Evolutionary conservation across 2,329 filamentous ascomycete species (phyloP), one percentile per base, ranked within the genome.

Genomic region (Fusarium sp.): DNA sequence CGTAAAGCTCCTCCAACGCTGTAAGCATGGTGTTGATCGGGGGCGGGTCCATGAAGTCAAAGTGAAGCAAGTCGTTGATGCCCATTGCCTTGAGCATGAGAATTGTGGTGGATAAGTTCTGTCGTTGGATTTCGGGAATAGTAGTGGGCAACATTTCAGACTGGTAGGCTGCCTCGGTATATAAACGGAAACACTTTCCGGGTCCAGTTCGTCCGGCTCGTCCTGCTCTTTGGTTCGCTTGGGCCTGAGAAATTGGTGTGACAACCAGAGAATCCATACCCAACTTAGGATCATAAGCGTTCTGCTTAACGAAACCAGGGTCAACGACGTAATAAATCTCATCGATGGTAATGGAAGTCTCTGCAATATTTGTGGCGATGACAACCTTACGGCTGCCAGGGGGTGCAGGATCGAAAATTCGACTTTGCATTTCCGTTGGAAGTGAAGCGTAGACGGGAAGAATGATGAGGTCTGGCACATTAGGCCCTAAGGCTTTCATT

Each of bases 11-110:
- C 82, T 99, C 97, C 7, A 99, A 85, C 0, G 96, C 96, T 54
- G 94, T 97, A 71, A 99, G 88, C 94, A 98, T 98, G 17, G 96
- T 98, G 78, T 98, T 98, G 35, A 96, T 96, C 0, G 96, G 96
- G 1, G 96, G 96, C 0, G 96, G 95, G 77, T 99, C 96, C 95
- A 99, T 98, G 77, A 99, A 99, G 82, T 98, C 95, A 78, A 99
- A 99, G 79, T 97, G 94, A 17, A 99, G 87, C 3, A 99, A 86
- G 79, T 99, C 96, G 79, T 99, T 98, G 81, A 99, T 98, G 6
- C 97, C 96, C 94, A 99, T 98, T 1, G 96, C 96, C 80, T 99
- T 99, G 55, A 99, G 88, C 93, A 98, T 97, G 50, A 99, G 87
- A 80, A 99, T 98, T 0, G 95, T 98, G 75, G 93, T 91, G 0